phyloP scores from a whole-genome alignment of 495 filamentous ascomycete genomes.

The Xylaria curta region DNA sequence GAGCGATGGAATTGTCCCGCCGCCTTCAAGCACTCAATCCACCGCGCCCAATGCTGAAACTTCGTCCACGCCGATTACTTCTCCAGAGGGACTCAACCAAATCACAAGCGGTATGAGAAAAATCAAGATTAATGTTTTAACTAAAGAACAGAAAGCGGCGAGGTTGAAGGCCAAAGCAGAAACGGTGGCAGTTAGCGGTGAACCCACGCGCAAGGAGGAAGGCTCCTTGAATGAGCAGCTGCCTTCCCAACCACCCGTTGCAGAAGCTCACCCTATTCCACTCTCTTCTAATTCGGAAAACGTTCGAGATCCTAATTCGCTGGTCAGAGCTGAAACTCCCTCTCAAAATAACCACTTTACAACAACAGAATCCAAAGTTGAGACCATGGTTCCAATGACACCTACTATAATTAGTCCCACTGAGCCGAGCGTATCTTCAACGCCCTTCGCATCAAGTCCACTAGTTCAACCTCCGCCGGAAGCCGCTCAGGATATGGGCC shows the following conservation, averaged over 20 bases:
- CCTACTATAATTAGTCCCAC: conserved; percentile 31
- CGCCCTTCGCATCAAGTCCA: conserved; percentile 30
- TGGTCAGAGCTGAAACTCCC: conserved; percentile 13
- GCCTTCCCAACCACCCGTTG: not conserved
- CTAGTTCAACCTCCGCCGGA: conserved; percentile 20
- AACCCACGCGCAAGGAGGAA: conserved; percentile 27
- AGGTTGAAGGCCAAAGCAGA: conserved; percentile 44
- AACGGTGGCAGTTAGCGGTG: conserved; percentile 26
- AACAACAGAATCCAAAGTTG: conserved; percentile 24
- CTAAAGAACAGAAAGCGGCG: conserved; percentile 72
- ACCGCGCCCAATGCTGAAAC: conserved; percentile 33
- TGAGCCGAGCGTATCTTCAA: conserved; percentile 23
- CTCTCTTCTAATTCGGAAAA: not conserved
- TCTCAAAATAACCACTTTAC: conserved; percentile 20
- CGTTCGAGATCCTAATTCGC: conserved; percentile 17
- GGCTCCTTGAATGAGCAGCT: not conserved
- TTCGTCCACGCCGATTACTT: conserved; percentile 20
- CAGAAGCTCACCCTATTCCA: not conserved
- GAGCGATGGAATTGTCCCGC: not conserved
- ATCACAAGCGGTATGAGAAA: conserved; percentile 73
- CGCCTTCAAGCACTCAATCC: not conserved
- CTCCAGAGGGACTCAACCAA: conserved; percentile 57
- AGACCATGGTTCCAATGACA: conserved; percentile 16
- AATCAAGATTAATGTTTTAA: conserved; percentile 76
- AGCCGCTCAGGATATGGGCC: conserved; percentile 13